Evolutionary conservation across 352 stramenopile genomes (phyloP).

Genomic region (Pythium phragmiticola): DNA sequence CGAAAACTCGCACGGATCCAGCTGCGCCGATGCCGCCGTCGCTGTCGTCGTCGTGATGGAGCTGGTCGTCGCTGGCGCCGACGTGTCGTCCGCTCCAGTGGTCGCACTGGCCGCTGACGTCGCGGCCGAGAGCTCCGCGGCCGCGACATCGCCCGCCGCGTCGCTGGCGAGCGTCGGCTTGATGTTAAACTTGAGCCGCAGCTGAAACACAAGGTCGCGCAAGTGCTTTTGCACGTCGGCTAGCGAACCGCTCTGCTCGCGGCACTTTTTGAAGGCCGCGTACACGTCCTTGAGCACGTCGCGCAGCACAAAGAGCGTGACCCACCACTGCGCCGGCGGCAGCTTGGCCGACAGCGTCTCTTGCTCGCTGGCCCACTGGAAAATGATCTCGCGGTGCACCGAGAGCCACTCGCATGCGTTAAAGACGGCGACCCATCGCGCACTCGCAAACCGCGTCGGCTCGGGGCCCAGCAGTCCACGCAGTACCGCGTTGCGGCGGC

Average conservation of each 20-base stretch:
- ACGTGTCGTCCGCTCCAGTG: background rate
- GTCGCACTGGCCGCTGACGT: background rate
- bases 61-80: background rate
- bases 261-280: constrained; percentile 32
- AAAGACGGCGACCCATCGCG: constrained; percentile 44
- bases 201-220: constrained; percentile 45
- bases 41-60: background rate
- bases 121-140: background rate
- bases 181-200: constrained; percentile 54
- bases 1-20: constrained; percentile 42
- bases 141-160: background rate
- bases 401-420: constrained; percentile 43
- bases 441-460: constrained; percentile 17
- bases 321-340: constrained; percentile 37
- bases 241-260: constrained; percentile 30
- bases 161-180: constrained; percentile 26
- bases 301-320: constrained; percentile 45
- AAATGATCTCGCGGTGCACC: constrained; percentile 44
- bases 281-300: constrained; percentile 51
- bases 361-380: constrained; percentile 40
- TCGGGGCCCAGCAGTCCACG: constrained; percentile 26
- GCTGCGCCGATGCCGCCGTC: constrained; percentile 6
- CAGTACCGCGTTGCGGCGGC: constrained; percentile 24
- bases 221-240: constrained; percentile 45
- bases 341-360: constrained; percentile 18